A percentile compares a stretch with the other conserved stretches of the same genome.
phyloP scores from a whole-genome alignment of 2,329 filamentous ascomycete species.

The Penicillium fuscoglaucum region DNA sequence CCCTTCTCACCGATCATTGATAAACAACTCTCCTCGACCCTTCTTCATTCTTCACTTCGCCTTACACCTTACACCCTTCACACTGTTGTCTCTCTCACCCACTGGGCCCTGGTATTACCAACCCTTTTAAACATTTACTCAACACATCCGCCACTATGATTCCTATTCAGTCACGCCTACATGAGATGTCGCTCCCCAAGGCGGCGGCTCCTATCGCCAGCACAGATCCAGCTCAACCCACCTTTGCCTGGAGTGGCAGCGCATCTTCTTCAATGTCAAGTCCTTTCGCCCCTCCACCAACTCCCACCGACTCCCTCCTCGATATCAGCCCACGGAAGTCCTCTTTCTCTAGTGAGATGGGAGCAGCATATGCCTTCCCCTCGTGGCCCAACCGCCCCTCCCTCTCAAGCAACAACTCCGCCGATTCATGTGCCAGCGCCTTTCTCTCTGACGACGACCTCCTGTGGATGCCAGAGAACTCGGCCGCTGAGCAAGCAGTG shows the following conservation, averaged over 20 bases:
- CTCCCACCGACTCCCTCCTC: slow-evolving; percentile 40
- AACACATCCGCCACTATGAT: slow-evolving; percentile 19
- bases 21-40: slow-evolving; percentile 18
- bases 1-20: slow-evolving; percentile 20
- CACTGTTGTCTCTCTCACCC: slow-evolving; percentile 3
- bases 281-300: slow-evolving; percentile 42
- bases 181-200: slow-evolving; percentile 25
- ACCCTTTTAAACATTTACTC: neutral
- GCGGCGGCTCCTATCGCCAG: slow-evolving; percentile 24
- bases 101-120: slow-evolving; percentile 7
- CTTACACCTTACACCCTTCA: slow-evolving; percentile 1
- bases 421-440: slow-evolving; percentile 36
- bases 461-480: slow-evolving; percentile 35
- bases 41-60: slow-evolving; percentile 3
- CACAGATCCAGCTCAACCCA: slow-evolving; percentile 25
- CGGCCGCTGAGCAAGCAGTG: slow-evolving; percentile 27
- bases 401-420: slow-evolving; percentile 36
- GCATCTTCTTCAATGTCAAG: slow-evolving; percentile 33
- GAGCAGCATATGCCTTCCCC: slow-evolving; percentile 45
- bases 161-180: slow-evolving; percentile 26
- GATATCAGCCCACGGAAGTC: slow-evolving; percentile 46
- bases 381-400: slow-evolving; percentile 47
- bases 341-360: slow-evolving; percentile 43
- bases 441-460: slow-evolving; percentile 48
- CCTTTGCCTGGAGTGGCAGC: slow-evolving; percentile 26